Conservation (phyloP, 495 filamentous ascomycete species). For the Trichocladium uniseriatum region DNA sequence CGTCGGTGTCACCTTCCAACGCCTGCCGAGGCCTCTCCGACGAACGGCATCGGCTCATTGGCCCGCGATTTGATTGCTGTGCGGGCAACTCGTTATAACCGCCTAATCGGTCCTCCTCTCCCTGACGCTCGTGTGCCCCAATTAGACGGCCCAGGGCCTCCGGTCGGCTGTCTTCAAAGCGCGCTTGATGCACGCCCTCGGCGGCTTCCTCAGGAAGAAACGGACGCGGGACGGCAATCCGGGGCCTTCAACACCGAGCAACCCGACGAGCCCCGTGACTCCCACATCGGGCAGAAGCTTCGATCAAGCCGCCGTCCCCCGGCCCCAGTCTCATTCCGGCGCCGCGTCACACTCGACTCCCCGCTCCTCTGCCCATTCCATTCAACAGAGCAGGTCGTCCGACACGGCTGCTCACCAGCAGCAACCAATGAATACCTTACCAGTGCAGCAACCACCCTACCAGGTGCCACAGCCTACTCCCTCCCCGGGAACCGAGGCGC, state of each 20-base stretch:
- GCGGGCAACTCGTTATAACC: constrained; percentile 13
- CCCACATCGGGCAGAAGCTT: constrained; percentile 37
- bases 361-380: background rate
- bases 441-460: constrained; percentile 28
- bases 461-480: constrained; percentile 19
- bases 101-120: constrained; percentile 4
- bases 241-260: constrained; percentile 47
- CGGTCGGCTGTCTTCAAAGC: constrained; percentile 14
- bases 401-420: constrained; percentile 29
- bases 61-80: constrained; percentile 23
- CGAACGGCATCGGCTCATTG: constrained; percentile 17
- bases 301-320: constrained; percentile 26
- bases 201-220: constrained; percentile 96
- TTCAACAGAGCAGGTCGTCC: constrained; percentile 21
- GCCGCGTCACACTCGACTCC: constrained; percentile 10
- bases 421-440: constrained; percentile 31
- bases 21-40: constrained; percentile 5
- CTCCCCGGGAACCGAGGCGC: constrained; percentile 35
- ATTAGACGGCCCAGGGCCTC: constrained; percentile 13
- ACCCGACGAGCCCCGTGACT: constrained; percentile 53
- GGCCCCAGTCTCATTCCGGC: constrained; percentile 17
- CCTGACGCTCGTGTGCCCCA: constrained; percentile 14
- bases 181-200: constrained; percentile 59
- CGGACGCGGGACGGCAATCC: constrained; percentile 71
- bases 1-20: background rate